phyloP scores from a whole-genome alignment of 805 yeast species.

The Torulaspora delbrueckii region DNA sequence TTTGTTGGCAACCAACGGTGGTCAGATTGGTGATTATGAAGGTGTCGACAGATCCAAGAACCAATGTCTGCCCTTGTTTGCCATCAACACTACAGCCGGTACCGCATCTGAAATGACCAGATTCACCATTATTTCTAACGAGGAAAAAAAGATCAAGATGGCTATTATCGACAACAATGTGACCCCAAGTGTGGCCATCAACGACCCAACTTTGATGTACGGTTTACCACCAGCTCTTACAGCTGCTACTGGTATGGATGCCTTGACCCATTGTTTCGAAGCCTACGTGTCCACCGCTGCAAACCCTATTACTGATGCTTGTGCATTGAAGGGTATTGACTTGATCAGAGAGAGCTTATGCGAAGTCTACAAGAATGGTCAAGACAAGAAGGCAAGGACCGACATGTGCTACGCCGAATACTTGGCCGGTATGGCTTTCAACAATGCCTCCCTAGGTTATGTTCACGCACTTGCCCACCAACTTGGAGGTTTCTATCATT shows the following conservation, averaged over 20 bases:
- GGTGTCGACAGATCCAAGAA: conserved; percentile 38
- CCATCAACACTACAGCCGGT: conserved; percentile 45
- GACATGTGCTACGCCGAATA: conserved; percentile 43
- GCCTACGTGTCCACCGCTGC: conserved; percentile 47
- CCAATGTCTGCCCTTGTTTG: conserved; percentile 36
- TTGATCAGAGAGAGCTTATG: conserved; percentile 40
- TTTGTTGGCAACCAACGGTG: conserved; percentile 39
- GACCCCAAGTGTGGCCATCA: conserved; percentile 41
- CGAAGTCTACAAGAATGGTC: conserved; percentile 38
- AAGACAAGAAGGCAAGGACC: conserved; percentile 40
- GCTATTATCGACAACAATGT: conserved; percentile 42
- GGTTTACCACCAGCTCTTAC: conserved; percentile 41
- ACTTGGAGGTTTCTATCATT: conserved; percentile 38
- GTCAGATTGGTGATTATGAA: conserved; percentile 39
- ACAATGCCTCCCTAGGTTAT: conserved; percentile 40
- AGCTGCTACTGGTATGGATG: conserved; percentile 42
- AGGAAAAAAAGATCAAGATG: conserved; percentile 38
- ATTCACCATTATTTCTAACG: conserved; percentile 42
- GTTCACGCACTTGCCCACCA: conserved; percentile 41
- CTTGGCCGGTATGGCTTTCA: conserved; percentile 44
- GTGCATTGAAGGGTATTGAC: conserved; percentile 40
- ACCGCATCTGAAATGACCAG: conserved; percentile 46
- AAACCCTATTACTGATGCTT: conserved; percentile 43
- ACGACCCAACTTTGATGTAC: conserved; percentile 40
- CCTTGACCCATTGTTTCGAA: conserved; percentile 42